A percentile compares a stretch with the other conserved stretches of the same genome.
Conservation (phyloP, 306 rosid species). For the Fragaria ananassa region DNA sequence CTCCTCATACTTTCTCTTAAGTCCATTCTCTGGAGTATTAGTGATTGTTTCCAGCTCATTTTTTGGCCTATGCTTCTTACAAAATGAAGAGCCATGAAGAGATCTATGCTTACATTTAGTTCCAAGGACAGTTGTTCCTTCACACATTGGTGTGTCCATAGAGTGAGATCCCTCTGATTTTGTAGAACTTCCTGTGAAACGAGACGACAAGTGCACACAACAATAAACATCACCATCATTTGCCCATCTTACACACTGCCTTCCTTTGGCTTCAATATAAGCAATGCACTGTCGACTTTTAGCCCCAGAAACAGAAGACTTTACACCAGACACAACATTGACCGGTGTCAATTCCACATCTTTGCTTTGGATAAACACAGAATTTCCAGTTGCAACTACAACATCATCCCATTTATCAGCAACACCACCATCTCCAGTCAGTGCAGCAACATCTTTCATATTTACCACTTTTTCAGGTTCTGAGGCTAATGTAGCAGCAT, state of each 20-base stretch:
- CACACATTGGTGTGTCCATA: constrained; percentile 80
- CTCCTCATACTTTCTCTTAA: constrained; percentile 70
- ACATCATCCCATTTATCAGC: constrained; percentile 59
- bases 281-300: constrained; percentile 87
- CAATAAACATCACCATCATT: constrained; percentile 98
- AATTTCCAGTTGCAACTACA: constrained; percentile 50
- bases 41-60: constrained; percentile 42
- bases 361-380: constrained; percentile 39
- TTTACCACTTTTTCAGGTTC: constrained; percentile 49
- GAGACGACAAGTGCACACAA: constrained; percentile 91
- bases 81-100: constrained; percentile 64
- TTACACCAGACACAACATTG: constrained; percentile 38
- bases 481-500: constrained; percentile 39
- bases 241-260: constrained; percentile 99
- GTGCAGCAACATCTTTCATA: constrained; percentile 38
- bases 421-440: constrained; percentile 38
- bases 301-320: constrained; percentile 46
- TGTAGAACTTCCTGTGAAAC: constrained; percentile 65
- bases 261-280: constrained; percentile 89
- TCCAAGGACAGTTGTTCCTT: constrained; percentile 97
- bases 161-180: constrained; percentile 50
- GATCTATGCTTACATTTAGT: constrained; percentile 92
- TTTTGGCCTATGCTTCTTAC: constrained; percentile 86
- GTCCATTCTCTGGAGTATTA: constrained; percentile 38
- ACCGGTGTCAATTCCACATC: constrained; percentile 59